These are phyloP conservation scores for Taxillus chinensis DNA, from an alignment of 164 flowering plant genomes.

Conservation along the genomic window DNA sequence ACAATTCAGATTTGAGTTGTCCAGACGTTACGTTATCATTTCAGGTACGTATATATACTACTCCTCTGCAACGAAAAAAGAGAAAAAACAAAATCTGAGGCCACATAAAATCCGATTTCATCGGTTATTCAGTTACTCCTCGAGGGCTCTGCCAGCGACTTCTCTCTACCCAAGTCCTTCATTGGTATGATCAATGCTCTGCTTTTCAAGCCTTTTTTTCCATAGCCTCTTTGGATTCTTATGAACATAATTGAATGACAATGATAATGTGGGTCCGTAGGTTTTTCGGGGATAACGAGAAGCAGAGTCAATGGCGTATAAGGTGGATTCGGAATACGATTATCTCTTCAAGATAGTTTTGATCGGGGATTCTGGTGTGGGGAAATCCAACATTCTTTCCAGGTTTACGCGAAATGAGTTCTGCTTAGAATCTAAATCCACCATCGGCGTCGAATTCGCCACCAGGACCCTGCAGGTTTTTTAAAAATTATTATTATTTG, in stretches of 20 bases:
- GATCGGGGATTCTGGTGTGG: no score
- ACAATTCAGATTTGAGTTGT: no score
- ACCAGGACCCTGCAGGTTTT: constrained; percentile 68
- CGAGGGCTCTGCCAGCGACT: not conserved
- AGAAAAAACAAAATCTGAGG: not conserved
- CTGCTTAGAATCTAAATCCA: constrained; percentile 43
- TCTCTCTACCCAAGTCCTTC: constrained; percentile 4
- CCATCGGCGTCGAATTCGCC: constrained; percentile 49
- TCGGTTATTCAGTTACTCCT: constrained; percentile 25
- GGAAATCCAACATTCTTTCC: no score
- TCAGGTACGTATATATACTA: no score
- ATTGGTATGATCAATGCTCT: not conserved
- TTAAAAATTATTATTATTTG: not conserved
- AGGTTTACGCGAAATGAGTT: constrained; percentile 74
- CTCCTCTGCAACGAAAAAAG: no score
- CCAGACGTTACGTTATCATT: no score
- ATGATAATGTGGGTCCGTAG: not conserved
- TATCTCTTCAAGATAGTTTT: no score
- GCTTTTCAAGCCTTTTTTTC: not conserved
- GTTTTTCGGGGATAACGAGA: constrained; percentile 5
- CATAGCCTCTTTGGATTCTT: not conserved
- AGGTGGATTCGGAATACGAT: constrained; percentile 53
- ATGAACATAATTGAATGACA: not conserved
- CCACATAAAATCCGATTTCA: constrained; percentile 18
- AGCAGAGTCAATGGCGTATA: constrained; percentile 32